Percentiles rank a stretch among this genome's conserved stretches.
These are phyloP conservation scores for Choanephora cucurbitarum DNA, from an alignment of 371 early-diverging fungal species.

Conservation along the genomic window DNA sequence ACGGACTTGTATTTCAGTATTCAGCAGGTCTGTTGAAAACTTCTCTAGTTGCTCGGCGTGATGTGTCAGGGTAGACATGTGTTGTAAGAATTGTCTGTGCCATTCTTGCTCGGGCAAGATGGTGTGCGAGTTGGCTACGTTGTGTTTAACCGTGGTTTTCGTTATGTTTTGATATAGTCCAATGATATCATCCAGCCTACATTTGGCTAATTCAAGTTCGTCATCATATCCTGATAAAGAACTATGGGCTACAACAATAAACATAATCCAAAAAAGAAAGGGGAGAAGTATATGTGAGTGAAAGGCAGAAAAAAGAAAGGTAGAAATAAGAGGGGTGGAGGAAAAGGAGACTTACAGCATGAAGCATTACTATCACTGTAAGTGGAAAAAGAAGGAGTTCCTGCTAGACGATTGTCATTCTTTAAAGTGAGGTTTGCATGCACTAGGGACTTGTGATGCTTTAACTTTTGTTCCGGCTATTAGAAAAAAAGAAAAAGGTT, in stretches of 20 bases:
- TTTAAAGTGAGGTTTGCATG: neutral
- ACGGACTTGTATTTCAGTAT: slow-evolving; percentile 24
- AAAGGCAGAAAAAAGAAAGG: neutral
- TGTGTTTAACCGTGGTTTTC: neutral
- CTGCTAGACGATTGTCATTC: neutral
- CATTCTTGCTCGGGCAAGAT: slow-evolving; percentile 10
- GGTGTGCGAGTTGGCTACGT: neutral
- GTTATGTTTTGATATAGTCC: neutral
- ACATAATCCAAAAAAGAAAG: neutral
- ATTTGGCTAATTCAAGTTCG: neutral
- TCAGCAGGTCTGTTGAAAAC: slow-evolving; percentile 27
- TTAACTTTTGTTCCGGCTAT: neutral
- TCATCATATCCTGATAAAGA: neutral
- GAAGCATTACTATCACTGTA: neutral
- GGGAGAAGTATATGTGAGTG: no score
- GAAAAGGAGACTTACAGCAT: neutral
- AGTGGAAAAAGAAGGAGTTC: neutral
- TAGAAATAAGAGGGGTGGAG: neutral
- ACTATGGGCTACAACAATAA: neutral
- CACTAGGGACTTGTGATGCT: neutral
- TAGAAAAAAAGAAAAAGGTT: no score
- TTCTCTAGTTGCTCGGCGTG: slow-evolving; percentile 29
- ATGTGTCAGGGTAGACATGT: slow-evolving; percentile 21
- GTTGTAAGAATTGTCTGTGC: slow-evolving; percentile 21
- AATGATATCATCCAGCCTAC: neutral